Conservation (phyloP, 176 grass and related monocot genomes). For the Aegilops longissima region DNA sequence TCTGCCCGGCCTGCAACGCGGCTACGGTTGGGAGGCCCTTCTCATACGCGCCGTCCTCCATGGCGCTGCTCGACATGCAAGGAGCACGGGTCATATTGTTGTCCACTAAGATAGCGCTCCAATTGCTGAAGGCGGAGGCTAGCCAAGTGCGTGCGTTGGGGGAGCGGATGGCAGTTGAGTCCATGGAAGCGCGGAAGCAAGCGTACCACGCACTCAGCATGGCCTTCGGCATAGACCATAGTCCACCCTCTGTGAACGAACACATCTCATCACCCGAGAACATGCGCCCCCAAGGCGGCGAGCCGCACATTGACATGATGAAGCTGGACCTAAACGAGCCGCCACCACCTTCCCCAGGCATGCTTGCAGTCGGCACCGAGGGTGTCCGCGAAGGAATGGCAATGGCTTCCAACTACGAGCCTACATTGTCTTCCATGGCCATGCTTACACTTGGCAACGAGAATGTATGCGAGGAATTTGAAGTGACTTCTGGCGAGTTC, state of each 20-base stretch:
- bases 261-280: neutral
- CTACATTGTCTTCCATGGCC: neutral
- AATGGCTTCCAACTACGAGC: neutral
- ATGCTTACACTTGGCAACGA: neutral
- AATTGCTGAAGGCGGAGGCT: conserved; percentile 17
- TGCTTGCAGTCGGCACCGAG: neutral
- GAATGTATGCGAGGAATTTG: neutral
- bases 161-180: conserved; percentile 33
- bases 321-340: conserved; percentile 13
- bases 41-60: conserved; percentile 28
- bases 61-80: neutral
- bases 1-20: conserved; percentile 49
- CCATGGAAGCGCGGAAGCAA: neutral
- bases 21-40: conserved; percentile 12
- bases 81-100: conserved; percentile 34
- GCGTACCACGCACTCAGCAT: conserved; percentile 30
- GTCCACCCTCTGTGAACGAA: neutral
- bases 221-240: neutral
- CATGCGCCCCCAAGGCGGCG: neutral
- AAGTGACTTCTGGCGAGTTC: neutral
- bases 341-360: neutral
- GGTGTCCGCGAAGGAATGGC: neutral
- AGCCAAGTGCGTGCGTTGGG: conserved; percentile 2
- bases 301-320: neutral
- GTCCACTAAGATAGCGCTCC: conserved; percentile 24